Evolutionary conservation across 1,284 basidiomycete species (phyloP).

Genomic region (Austroboletus niveus): DNA sequence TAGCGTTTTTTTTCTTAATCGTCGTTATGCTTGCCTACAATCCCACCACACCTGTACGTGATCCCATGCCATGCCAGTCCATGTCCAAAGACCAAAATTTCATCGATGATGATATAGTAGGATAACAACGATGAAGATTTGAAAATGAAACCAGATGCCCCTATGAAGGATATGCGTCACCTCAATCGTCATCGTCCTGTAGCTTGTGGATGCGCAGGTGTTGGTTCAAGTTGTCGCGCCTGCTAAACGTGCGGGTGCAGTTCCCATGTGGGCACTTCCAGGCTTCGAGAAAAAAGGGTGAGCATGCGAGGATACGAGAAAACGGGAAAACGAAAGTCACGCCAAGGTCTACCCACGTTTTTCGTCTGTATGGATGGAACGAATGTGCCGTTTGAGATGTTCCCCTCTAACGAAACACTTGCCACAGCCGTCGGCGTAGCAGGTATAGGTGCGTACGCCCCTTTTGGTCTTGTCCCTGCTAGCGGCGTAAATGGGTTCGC

Average conservation of each 20-base stretch:
- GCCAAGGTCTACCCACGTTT: conserved; percentile 47
- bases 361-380: conserved; percentile 67
- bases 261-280: conserved; percentile 65
- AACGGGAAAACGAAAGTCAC: too few species aligned
- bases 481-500: conserved; percentile 23
- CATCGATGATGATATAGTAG: too few species aligned
- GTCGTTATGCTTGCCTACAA: conserved; percentile 8
- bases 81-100: background rate
- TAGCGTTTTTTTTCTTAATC: conserved; percentile 13
- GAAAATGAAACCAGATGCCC: conserved; percentile 4
- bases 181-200: conserved; percentile 21
- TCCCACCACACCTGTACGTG: conserved; percentile 20
- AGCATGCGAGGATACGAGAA: background rate
- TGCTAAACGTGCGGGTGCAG: conserved; percentile 75
- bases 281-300: conserved; percentile 35
- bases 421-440: conserved; percentile 50
- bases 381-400: conserved; percentile 65
- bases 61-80: conserved; percentile 11
- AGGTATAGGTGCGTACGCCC: conserved; percentile 47
- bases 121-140: conserved; percentile 15
- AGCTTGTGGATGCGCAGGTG: conserved; percentile 66
- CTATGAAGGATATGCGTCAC: too few species aligned
- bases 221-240: conserved; percentile 79
- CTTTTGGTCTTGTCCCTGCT: conserved; percentile 30
- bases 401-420: conserved; percentile 65